Evolutionary conservation across 805 yeast species (phyloP), one percentile per base, ranked within the genome.

Genomic region (Candida jianshihensis): DNA sequence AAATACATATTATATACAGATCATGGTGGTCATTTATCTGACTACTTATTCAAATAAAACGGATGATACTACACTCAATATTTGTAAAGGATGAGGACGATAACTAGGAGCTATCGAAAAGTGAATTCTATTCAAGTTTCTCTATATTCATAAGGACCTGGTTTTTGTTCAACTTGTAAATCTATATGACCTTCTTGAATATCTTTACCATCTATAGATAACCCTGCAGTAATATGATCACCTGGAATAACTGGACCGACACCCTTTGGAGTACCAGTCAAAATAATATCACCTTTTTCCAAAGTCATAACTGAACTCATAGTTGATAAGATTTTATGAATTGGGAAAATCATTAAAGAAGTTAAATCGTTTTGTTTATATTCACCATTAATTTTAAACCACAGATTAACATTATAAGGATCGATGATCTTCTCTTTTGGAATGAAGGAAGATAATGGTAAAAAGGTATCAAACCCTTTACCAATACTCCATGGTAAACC

Each of bases 191-290:
- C 62, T 26, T 70, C 75, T 22, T 69, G 74, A 19, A 90, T 54
- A 9, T 67, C 66, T 39, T 73, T 53, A 10, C 78, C 90, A 24
- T 72, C 72, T 22, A 69, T 71, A 20, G 16, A 60, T 43, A 87
- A 59, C 44, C 73, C 71, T 6, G 94, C 95, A 31, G 68, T 67
- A 19, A 92, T 65, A 19, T 57, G 53, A 55, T 92, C 97, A 9
- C 97, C 97, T 0, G 95, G 84, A 6, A 58, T 59, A 24, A 89
- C 63, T 19, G 71, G 64, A 8, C 97, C 96, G n/a, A 92, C 98
- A 14, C 98, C 98, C 59, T 88, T 86, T 31, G 98, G 98, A 2
- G 98, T 92, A 14, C 98, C 98, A 1, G 98, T 92, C 35, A 92
- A 68, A 40, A 92, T 78, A 43, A 92, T 70, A 54, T 92, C 98